A percentile compares a stretch with the other conserved stretches of the same genome.
Evolutionary conservation across 345 rosid genomes (phyloP).

Genomic region (Eutrema heterophyllum): DNA sequence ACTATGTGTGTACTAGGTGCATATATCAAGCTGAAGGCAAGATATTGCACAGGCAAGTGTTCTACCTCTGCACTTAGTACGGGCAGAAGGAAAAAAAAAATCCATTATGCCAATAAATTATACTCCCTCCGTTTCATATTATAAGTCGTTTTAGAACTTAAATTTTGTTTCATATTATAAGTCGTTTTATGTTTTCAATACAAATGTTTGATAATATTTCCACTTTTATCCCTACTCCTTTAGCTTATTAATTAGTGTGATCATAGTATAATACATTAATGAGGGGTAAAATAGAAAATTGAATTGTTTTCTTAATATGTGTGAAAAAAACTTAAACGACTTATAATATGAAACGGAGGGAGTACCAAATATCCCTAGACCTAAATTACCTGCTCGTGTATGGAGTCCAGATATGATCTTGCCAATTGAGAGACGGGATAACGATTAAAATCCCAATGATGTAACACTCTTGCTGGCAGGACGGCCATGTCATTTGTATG

Average conservation of each 20-base stretch:
- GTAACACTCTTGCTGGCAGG: slow-evolving; percentile 87
- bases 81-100: neutral
- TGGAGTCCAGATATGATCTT: slow-evolving; percentile 89
- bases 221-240: too few species aligned
- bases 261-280: too few species aligned
- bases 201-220: too few species aligned
- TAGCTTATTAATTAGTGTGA: too few species aligned
- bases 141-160: too few species aligned
- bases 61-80: neutral
- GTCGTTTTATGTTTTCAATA: too few species aligned
- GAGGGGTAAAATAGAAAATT: too few species aligned
- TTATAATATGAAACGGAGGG: too few species aligned
- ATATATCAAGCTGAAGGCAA: neutral
- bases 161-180: too few species aligned
- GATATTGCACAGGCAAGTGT: neutral
- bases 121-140: too few species aligned
- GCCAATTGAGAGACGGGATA: slow-evolving; percentile 89
- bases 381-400: slow-evolving; percentile 73
- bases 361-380: neutral
- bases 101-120: neutral
- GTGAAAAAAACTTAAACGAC: too few species aligned
- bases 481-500: slow-evolving; percentile 82
- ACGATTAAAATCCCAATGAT: slow-evolving; percentile 80
- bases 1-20: neutral
- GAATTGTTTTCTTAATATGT: too few species aligned